These are phyloP conservation scores for Wickerhamiella domercqiae DNA, from an alignment of 805 yeast species.

Conservation along the genomic window DNA sequence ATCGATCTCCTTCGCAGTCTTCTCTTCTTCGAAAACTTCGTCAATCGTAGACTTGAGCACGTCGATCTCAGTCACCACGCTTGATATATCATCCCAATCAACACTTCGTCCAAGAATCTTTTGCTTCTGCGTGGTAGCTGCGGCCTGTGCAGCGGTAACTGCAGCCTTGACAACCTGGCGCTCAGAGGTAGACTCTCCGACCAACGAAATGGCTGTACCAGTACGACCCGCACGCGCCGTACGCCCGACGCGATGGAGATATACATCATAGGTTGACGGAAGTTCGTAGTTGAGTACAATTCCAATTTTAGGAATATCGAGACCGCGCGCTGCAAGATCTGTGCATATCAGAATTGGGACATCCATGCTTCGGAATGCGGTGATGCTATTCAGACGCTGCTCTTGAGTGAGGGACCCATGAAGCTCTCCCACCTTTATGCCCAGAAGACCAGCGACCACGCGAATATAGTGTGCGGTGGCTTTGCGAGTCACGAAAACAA, in stretches of 20 bases:
- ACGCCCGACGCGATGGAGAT: constrained; percentile 95
- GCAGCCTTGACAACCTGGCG: constrained; percentile 85
- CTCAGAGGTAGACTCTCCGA: constrained; percentile 80
- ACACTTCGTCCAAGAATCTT: constrained; percentile 64
- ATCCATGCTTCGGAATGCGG: constrained; percentile 61
- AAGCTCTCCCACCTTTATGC: constrained; percentile 67
- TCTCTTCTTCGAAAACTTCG: constrained; percentile 77
- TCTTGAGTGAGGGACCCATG: constrained; percentile 76
- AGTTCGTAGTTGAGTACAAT: constrained; percentile 87
- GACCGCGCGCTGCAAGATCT: constrained; percentile 97
- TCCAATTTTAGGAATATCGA: constrained; percentile 96
- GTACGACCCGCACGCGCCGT: constrained; percentile 98
- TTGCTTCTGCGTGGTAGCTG: constrained; percentile 34
- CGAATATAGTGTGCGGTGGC: constrained; percentile 80
- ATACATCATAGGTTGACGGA: constrained; percentile 85
- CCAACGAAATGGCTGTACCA: constrained; percentile 85
- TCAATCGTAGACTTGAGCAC: constrained; percentile 44
- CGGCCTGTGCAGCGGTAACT: constrained; percentile 46
- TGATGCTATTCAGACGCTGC: constrained; percentile 76
- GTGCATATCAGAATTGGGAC: constrained; percentile 91
- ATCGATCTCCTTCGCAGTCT: constrained; percentile 69
- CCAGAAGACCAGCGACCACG: constrained; percentile 60
- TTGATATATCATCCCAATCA: constrained; percentile 78
- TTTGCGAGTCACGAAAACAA: constrained; percentile 84
- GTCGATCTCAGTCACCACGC: constrained; percentile 44